Evolutionary conservation across 805 yeast genomes (phyloP), one percentile per base, ranked within the genome.

Genomic region (Tanozyma kutaoensis): DNA sequence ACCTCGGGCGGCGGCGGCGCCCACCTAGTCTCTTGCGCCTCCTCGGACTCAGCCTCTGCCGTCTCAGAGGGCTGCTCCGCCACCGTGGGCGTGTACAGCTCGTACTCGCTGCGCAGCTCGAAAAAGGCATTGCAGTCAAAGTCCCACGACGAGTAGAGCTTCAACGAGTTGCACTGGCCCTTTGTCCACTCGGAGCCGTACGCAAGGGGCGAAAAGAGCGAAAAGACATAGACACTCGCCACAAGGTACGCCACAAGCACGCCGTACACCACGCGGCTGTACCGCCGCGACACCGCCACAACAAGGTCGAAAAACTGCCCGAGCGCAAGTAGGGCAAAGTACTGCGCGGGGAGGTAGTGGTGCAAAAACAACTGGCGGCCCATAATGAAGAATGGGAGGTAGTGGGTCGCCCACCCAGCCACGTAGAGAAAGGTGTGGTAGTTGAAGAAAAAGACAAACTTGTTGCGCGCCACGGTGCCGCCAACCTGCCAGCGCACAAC

Each of bases 301-400:
- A 68, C 36, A 29, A 72, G 51, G 36, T 76, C 80, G 25, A 74
- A 53, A 29, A 66, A 57, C 35, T 78, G 86, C n/a, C 79, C 80
- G 27, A 82, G 57, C 3, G 77, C 81, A 36, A 82, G 61, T 28
- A 81, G 62, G 25, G 84, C 91, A 53, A 91, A 91, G 58, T 84
- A 91, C 28, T 82, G 68, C 2, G 97, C 82, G 30, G 95, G 96
- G 39, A 91, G 57, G 52, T 88, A 88, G 53, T 86, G 97, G 52
- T 86, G 97, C 48, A 86, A 61, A 60, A 88, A 86, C 54, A 86
- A 55, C 57, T 86, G 96, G 57, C 97, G 74, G 14, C 75, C 85
- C 97, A 86, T 86, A 32, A 86, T 58, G 54, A 69, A 76, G 28
- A 81, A 79, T 38, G 93, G 93, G 29, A 63, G 46, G 46, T 69